A percentile compares a stretch with the other conserved stretches of the same genome.
These are phyloP conservation scores for Cerrena zonata DNA, from an alignment of 1,284 basidiomycete species.

Conservation along the genomic window DNA sequence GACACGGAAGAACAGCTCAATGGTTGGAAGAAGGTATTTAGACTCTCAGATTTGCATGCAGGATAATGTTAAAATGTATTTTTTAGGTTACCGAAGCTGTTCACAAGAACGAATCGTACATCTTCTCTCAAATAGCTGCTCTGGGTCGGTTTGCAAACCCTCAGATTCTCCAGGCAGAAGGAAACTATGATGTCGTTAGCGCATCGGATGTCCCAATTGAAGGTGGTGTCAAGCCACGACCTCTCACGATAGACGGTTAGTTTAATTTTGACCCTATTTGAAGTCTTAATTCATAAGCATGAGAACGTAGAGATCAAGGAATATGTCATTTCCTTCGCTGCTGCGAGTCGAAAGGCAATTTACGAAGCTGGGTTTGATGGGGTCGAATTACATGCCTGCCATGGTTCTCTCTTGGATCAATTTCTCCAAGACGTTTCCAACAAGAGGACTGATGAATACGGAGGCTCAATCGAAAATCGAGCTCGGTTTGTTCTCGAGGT, in stretches of 20 bases:
- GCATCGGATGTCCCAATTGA: conserved; percentile 3
- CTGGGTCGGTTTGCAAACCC: conserved; percentile 1
- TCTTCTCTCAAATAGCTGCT: conserved; percentile 22
- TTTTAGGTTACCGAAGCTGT: conserved; percentile 15
- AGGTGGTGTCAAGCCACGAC: not conserved
- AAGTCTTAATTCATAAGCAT: not conserved
- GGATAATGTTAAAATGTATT: not conserved
- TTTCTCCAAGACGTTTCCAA: conserved; percentile 36
- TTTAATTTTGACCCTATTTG: not conserved
- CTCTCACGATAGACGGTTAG: conserved; percentile 6
- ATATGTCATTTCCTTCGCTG: conserved; percentile 18
- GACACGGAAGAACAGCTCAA: conserved; percentile 37
- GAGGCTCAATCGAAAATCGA: conserved; percentile 49
- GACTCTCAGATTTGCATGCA: conserved; percentile 2
- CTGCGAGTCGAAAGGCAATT: conserved; percentile 22
- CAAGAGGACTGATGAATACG: conserved; percentile 50
- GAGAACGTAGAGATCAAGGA: conserved; percentile 11
- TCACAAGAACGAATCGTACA: conserved; percentile 25
- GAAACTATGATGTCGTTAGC: not conserved
- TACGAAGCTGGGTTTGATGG: conserved; percentile 29
- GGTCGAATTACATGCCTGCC: conserved; percentile 28
- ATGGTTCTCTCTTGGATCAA: conserved; percentile 35
- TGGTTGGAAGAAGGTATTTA: conserved; percentile 40
- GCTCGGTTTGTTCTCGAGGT: conserved; percentile 41
- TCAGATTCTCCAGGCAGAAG: not conserved